Evolutionary conservation across 2,329 filamentous ascomycete species (phyloP), one percentile per base, ranked within the genome.

Genomic region (Trichoderma hamatum): DNA sequence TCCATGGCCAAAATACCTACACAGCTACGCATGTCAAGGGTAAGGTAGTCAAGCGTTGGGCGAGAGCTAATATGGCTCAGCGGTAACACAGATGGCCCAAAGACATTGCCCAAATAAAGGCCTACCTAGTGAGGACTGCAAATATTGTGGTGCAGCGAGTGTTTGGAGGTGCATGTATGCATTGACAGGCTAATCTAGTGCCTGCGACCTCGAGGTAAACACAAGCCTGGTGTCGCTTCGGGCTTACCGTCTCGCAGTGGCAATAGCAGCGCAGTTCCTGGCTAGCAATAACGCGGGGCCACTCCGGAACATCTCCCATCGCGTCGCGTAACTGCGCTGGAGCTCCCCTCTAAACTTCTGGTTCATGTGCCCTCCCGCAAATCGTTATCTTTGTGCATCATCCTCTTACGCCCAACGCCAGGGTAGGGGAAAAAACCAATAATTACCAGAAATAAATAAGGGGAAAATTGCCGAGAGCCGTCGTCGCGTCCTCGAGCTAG

Each of bases 271-370:
- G 39, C 46, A 49, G 46, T 26, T 28, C 61, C 30, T 26, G 32
- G 21, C 49, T 54, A 54, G 51, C 49, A 32, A 43, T 59, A 36
- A 61, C 65, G 65, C 65, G 65, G 65, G 65, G 65, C 65, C 65
- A 68, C 65, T 68, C 55, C 58, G 65, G 66, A 62, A 56, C 58
- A 62, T 56, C 34, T 49, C 58, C 66, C 46, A 55, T 68, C 66
- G 58, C 66, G 58, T 68, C 66, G 66, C 66, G 66, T 68, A 62
- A 32, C 58, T 49, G 26, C 59, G 62, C 66, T 61, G 58, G 28
- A 68, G 66, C 66, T 68, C 66, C 68, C 54, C 61, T 65, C 61
- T 65, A 62, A 62, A 62, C 54, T 69, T 64, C 59, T 62, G 59
- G 24, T 46, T 26, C 39, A 30, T 49, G 55, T 58, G 39, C 64